Percentiles rank a stretch among this genome's conserved stretches.
Evolutionary conservation across 1,284 basidiomycete species (phyloP).

Genomic region (Ganoderma lingzhi): DNA sequence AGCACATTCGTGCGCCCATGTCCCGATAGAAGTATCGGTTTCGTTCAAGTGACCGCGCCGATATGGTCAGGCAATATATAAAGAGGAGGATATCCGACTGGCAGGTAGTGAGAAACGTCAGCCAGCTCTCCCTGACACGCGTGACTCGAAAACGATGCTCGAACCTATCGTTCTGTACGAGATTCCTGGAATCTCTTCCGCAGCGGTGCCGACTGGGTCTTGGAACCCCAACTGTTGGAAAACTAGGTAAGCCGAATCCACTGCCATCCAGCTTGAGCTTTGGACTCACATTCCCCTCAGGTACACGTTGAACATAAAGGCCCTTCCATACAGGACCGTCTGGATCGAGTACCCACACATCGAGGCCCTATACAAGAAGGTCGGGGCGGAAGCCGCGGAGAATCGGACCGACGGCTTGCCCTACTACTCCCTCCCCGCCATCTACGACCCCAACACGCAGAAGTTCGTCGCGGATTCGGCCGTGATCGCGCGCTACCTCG

Average conservation of each 20-base stretch:
- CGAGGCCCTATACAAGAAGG: slow-evolving; percentile 37
- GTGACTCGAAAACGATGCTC: background rate
- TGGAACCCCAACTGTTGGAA: slow-evolving; percentile 38
- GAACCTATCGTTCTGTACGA: slow-evolving; percentile 38
- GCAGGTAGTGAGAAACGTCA: background rate
- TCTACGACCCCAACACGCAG: slow-evolving; percentile 39
- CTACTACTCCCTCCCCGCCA: slow-evolving; percentile 45
- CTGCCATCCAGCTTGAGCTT: background rate
- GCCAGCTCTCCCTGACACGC: background rate
- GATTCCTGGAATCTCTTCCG: slow-evolving; percentile 24
- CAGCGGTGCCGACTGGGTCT: slow-evolving; percentile 14
- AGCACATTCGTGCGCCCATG: background rate
- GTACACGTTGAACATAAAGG: slow-evolving; percentile 45
- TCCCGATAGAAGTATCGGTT: background rate
- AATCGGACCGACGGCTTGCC: slow-evolving; percentile 34
- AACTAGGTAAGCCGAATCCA: slow-evolving; percentile 32
- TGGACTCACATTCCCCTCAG: slow-evolving; percentile 30
- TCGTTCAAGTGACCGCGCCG: background rate
- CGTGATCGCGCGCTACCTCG: slow-evolving; percentile 45
- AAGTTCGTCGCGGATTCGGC: slow-evolving; percentile 41
- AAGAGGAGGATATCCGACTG: background rate
- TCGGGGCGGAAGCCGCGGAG: slow-evolving; percentile 39
- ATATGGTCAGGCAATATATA: no score
- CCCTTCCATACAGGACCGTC: slow-evolving; percentile 44
- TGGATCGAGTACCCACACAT: slow-evolving; percentile 50